Base-by-base conservation (phyloP, 148 eudicot species). In the Fagopyrum esculentum region DNA sequence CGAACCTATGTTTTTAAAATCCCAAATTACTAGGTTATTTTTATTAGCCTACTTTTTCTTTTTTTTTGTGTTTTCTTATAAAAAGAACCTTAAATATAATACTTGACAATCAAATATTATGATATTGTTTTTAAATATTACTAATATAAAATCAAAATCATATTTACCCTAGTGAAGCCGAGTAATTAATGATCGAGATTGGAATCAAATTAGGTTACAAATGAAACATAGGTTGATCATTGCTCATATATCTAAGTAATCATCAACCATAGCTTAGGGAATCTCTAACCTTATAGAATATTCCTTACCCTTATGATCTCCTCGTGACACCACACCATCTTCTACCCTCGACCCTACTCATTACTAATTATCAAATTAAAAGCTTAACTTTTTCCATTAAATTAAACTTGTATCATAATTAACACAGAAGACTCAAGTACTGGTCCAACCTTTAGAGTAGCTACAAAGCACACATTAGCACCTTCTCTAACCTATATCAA, bases 251-350 rank as follows among this genome's bases (percentile, higher is more conserved):
- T 30, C 44, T 63, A 63, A 64, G 45, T 64, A 40, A 40, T 64
- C 44, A 40, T 64, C 17, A n/a, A 64, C 35, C 16, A 2, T 64
- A 64, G 46, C 46, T 63, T 64, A 64, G 46, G 6, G 3, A 40
- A 64, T 64, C 47, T 7, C 70, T 13, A 64, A 64, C 8, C 17
- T 64, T 45, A 15, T 40, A 40, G 70, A 64, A 64, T 64, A 64
- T 64, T 64, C 70, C 9, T 35, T 40, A 64, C 7, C 46, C 40
- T 11, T 40, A 64, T 13, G 19, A 64, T 64, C 70, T 40, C 70
- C 70, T 64, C 46, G 70, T 64, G 70, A 40, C 70, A 64, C 70
- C 70, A 64, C 70, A 64, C 46, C 16, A 13, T 64, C 70, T 40
- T 64, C 8, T 40, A 13, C 13, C 40, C 19, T 64, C 45, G 70